Evolutionary conservation across 441 rosid genomes (phyloP).

Genomic region (Breynia disticha): DNA sequence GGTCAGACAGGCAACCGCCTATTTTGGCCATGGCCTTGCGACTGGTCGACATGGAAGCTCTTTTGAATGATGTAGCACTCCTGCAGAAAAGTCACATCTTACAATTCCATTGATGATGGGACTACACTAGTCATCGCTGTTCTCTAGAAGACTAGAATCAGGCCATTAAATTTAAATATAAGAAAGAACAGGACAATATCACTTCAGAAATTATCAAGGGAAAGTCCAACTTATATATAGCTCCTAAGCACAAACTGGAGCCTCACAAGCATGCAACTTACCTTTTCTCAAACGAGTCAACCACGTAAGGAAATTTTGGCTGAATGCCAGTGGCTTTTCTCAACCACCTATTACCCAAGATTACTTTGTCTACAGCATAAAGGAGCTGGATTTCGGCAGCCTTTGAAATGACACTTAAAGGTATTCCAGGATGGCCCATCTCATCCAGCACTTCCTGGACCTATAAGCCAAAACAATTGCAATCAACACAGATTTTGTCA

Average conservation of each 20-base stretch:
- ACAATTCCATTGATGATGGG: background rate
- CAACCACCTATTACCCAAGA: slow-evolving; percentile 88
- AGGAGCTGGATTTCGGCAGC: slow-evolving; percentile 89
- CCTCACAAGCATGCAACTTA: slow-evolving; percentile 17
- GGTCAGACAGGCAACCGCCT: slow-evolving; percentile 24
- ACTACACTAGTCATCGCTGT: background rate
- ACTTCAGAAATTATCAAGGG: no score
- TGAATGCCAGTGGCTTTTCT: slow-evolving; percentile 93
- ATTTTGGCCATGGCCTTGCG: slow-evolving; percentile 27
- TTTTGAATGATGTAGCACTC: slow-evolving; percentile 59
- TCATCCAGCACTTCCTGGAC: slow-evolving; percentile 88
- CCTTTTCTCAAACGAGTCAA: slow-evolving; percentile 95
- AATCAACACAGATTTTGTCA: background rate
- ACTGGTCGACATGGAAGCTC: slow-evolving; percentile 40
- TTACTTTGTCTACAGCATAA: slow-evolving; percentile 68
- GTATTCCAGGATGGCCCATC: slow-evolving; percentile 73
- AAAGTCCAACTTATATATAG: background rate
- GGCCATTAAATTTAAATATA: background rate
- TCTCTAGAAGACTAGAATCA: background rate
- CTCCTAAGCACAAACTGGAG: background rate
- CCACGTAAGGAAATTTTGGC: slow-evolving; percentile 81
- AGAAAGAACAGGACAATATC: background rate
- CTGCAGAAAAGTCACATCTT: slow-evolving; percentile 25
- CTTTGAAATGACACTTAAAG: slow-evolving; percentile 82
- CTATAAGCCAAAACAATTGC: slow-evolving; percentile 24